Conservation (phyloP, 2,329 filamentous ascomycete species). For the Pseudocercospora musae region DNA sequence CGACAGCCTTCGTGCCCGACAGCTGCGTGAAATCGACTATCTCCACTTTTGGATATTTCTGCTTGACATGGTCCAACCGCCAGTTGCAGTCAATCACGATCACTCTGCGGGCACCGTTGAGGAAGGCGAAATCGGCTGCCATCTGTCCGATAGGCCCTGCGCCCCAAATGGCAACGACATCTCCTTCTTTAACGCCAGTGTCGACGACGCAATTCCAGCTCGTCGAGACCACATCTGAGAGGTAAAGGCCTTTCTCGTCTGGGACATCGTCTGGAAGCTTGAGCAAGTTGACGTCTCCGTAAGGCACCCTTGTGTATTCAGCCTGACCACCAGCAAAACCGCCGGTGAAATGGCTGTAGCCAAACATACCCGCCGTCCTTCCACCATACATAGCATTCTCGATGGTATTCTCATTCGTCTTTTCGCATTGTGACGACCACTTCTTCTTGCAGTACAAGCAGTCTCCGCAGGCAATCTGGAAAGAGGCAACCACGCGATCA, state of each 20-base stretch:
- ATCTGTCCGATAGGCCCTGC: slow-evolving; percentile 83
- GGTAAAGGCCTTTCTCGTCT: slow-evolving; percentile 78
- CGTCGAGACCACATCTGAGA: slow-evolving; percentile 77
- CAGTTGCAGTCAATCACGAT: slow-evolving; percentile 76
- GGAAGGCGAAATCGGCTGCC: slow-evolving; percentile 62
- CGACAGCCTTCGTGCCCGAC: slow-evolving; percentile 59
- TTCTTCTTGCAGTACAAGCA: slow-evolving; percentile 80
- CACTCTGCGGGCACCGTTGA: slow-evolving; percentile 70
- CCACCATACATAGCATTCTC: slow-evolving; percentile 75
- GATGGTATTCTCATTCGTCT: slow-evolving; percentile 70
- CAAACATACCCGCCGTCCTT: slow-evolving; percentile 64
- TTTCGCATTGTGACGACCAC: slow-evolving; percentile 74
- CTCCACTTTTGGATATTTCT: slow-evolving; percentile 63
- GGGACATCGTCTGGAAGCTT: slow-evolving; percentile 74
- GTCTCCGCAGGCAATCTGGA: slow-evolving; percentile 70
- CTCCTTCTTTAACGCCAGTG: slow-evolving; percentile 72
- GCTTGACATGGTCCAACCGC: slow-evolving; percentile 65
- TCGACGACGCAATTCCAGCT: slow-evolving; percentile 81
- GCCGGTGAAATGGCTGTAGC: slow-evolving; percentile 68
- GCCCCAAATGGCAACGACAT: slow-evolving; percentile 82
- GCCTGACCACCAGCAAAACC: slow-evolving; percentile 86
- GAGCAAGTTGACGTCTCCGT: slow-evolving; percentile 76
- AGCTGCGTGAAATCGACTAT: slow-evolving; percentile 67
- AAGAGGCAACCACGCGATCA: slow-evolving; percentile 73
- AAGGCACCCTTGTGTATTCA: slow-evolving; percentile 79